Base-by-base conservation (phyloP, 768 basidiomycete species). In the Amanita pseudoporphyria region DNA sequence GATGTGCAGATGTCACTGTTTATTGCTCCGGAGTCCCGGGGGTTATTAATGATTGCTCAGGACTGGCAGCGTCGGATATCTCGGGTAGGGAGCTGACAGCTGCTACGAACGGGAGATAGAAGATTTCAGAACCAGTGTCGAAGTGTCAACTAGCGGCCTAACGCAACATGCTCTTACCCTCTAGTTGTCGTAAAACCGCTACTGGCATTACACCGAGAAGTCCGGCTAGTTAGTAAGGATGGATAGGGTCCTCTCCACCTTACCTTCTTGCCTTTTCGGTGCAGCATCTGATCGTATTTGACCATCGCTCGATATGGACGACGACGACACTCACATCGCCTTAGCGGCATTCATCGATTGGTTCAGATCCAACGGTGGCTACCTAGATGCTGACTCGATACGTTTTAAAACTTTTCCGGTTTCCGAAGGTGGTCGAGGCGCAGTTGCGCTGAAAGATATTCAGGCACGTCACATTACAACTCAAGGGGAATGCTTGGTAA, bases 381-480 rank as follows among this genome's bases (percentile, higher is more conserved):
- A 52, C 4, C 32, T 85, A n/a, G 81, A 87, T 53, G 36, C 53
- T 0, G 47, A 57, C 35, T 60, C 64, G 2, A 69, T 84, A 55
- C 77, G 71, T 19, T 67, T 81, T 52, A 63, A 60, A 2, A 61
- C 57, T 13, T 69, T 85, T 32, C 66, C 74, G 3, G 59, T 65
- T 31, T 70, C 76, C 21, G 77, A 71, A 36, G 76, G 76, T 37
- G 88, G 89, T 31, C 76, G 84, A 19, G 90, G 92, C 21, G 84
- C 77, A 0, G 64, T 89, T 28, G 92, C 93, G 0, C 59, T 87
- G 31, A 64, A 71, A 52, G 81, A 91, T 61, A 81, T 95, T 49
- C 75, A 79, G 49, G 89, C 90, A 56, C 50, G 30, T 42, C 31
- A 12, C 10, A 21, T 37, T 37, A 44, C 28, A 36, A 26, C 21